These are phyloP conservation scores for Phytophthora fragariae DNA, from an alignment of 352 stramenopile genomes.

Conservation along the genomic window DNA sequence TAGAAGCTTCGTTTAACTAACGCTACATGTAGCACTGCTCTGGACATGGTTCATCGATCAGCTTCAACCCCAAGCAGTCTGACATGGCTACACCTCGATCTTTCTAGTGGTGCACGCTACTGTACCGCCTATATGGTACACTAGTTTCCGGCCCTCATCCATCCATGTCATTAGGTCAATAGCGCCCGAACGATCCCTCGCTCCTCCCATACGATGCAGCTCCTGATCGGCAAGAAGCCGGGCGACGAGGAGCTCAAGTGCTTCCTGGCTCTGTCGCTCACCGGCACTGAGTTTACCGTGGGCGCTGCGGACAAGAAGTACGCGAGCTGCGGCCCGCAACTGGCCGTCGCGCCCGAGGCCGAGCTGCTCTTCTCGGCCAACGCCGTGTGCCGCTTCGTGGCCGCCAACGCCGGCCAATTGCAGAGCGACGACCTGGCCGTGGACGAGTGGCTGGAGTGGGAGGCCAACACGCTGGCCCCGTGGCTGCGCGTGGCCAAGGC, in stretches of 20 bases:
- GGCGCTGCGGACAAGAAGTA: conserved; percentile 67
- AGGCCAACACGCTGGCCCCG: conserved; percentile 66
- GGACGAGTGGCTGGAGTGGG: conserved; percentile 88
- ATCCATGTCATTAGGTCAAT: conserved; percentile 35
- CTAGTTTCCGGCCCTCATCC: conserved; percentile 8
- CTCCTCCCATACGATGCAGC: conserved; percentile 53
- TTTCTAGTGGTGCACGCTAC: conserved; percentile 15
- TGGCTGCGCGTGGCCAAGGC: conserved; percentile 72
- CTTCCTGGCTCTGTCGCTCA: conserved; percentile 69
- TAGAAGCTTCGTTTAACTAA: too few relatives aligned
- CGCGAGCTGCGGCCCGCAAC: conserved; percentile 61
- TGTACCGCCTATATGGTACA: conserved; percentile 17
- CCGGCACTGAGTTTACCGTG: conserved; percentile 55
- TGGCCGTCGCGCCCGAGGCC: conserved; percentile 41
- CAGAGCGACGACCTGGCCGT: conserved; percentile 78
- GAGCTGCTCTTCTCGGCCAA: conserved; percentile 82
- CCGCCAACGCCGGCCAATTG: conserved; percentile 55
- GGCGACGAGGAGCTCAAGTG: conserved; percentile 86
- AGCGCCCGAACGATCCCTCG: conserved; percentile 3
- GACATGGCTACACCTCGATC: conserved; percentile 13
- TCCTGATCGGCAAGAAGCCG: conserved; percentile 68
- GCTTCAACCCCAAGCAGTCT: not conserved
- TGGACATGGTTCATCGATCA: too few relatives aligned
- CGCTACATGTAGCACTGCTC: too few relatives aligned
- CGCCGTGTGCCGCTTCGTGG: conserved; percentile 78